Evolutionary conservation across 163 green algal genomes (phyloP).

Genomic region (Prototheca cutis): DNA sequence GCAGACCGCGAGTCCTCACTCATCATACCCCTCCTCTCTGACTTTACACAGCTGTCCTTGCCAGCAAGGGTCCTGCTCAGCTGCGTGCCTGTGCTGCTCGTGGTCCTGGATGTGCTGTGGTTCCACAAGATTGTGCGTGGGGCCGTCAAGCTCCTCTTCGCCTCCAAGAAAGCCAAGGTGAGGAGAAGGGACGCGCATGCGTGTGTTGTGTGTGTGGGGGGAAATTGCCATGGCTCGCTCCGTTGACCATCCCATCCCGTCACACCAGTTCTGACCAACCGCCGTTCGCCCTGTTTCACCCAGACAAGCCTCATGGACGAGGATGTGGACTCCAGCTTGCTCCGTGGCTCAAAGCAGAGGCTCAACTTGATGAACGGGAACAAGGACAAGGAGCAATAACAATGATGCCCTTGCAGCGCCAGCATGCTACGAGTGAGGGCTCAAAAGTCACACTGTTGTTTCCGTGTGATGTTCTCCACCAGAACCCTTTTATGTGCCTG

Average conservation of each 20-base stretch:
- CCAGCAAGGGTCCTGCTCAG: conserved; percentile 25
- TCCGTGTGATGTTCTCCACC: too few relatives aligned
- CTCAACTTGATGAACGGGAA: too few relatives aligned
- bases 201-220: too few relatives aligned
- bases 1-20: too few relatives aligned
- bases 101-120: conserved; percentile 45
- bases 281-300: neutral
- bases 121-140: conserved; percentile 32
- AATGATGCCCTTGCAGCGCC: too few relatives aligned
- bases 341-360: too few relatives aligned
- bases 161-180: neutral
- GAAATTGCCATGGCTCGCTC: neutral
- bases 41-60: conserved; percentile 7
- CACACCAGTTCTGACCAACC: neutral
- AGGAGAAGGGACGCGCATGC: too few relatives aligned
- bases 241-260: neutral
- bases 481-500: too few relatives aligned
- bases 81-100: conserved; percentile 30
- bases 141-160: conserved; percentile 1
- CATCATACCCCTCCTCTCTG: conserved; percentile 4
- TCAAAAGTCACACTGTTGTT: too few relatives aligned
- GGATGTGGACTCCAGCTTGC: too few relatives aligned
- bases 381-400: too few relatives aligned
- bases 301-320: neutral
- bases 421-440: too few relatives aligned